A percentile compares a stretch with the other conserved stretches of the same genome.
These are phyloP conservation scores for Magnusiomyces suaveolens DNA, from an alignment of 1,139 yeast species.

Conservation along the genomic window DNA sequence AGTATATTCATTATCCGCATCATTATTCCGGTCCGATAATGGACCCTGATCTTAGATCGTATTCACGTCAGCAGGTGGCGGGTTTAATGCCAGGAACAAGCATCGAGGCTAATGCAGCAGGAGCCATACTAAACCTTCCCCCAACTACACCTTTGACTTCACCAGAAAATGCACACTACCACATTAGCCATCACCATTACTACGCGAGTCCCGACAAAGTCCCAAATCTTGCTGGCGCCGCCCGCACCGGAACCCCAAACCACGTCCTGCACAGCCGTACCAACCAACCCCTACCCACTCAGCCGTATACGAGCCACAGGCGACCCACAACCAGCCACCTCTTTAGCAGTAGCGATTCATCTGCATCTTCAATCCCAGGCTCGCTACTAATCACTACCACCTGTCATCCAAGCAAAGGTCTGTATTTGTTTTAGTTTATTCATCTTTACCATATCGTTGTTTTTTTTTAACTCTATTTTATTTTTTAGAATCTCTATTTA, in stretches of 20 bases:
- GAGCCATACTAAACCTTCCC: too few species aligned
- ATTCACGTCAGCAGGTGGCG: too few species aligned
- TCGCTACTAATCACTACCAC: neutral
- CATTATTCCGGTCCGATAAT: too few species aligned
- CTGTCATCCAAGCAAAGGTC: neutral
- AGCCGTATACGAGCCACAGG: neutral
- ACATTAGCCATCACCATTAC: neutral
- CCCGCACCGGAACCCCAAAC: neutral
- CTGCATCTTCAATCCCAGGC: neutral
- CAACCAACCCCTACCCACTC: neutral
- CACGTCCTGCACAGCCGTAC: neutral
- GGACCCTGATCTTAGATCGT: too few species aligned
- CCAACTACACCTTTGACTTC: too few species aligned
- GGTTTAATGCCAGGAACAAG: too few species aligned
- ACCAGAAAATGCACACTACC: neutral
- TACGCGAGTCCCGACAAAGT: neutral
- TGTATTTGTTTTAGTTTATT: too few species aligned
- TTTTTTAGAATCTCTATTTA: neutral
- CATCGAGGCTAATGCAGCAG: too few species aligned
- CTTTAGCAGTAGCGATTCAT: too few species aligned
- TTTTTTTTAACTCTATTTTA: too few species aligned
- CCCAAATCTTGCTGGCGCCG: neutral
- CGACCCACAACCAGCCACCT: neutral
- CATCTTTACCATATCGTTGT: neutral
- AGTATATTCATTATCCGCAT: too few species aligned